These are phyloP conservation scores for Nepenthes gracilis DNA, from an alignment of 148 eudicot species.

Conservation along the genomic window DNA sequence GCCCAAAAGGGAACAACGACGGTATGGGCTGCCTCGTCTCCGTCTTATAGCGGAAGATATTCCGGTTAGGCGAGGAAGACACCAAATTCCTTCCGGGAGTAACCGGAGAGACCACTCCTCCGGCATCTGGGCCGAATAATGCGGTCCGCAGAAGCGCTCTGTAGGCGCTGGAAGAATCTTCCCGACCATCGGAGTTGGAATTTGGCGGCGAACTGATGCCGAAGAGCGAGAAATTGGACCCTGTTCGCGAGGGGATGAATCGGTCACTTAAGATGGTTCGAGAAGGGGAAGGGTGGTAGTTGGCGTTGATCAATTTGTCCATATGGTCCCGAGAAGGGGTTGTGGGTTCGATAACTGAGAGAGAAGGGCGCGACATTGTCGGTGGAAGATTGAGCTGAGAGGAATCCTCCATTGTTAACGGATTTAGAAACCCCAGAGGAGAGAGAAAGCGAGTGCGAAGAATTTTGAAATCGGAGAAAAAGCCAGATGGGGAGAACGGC, in stretches of 20 bases:
- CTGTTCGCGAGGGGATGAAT: conserved; percentile 68
- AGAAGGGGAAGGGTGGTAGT: conserved; percentile 49
- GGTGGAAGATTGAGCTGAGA: conserved; percentile 18
- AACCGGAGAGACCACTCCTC: conserved; percentile 25
- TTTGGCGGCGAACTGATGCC: conserved; percentile 22
- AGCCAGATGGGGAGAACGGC: not conserved
- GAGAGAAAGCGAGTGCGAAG: conserved; percentile 3
- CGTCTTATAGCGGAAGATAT: conserved; percentile 66
- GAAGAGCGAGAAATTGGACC: conserved; percentile 69
- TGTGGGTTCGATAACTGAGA: conserved; percentile 13
- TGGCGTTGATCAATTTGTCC: conserved; percentile 25
- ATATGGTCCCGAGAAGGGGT: conserved; percentile 20
- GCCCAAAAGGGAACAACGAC: conserved; percentile 21
- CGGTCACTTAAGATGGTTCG: conserved; percentile 67
- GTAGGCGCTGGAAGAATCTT: conserved; percentile 37
- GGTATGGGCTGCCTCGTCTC: conserved; percentile 61
- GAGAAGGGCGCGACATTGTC: conserved; percentile 13
- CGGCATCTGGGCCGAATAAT: conserved; percentile 59
- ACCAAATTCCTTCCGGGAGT: conserved; percentile 21
- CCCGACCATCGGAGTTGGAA: conserved; percentile 19
- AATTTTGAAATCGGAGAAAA: not conserved
- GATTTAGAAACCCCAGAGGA: conserved; percentile 8
- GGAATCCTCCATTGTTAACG: conserved; percentile 15
- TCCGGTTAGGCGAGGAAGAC: conserved; percentile 25
- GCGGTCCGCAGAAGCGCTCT: conserved; percentile 50